Evolutionary conservation across 2,329 filamentous ascomycete genomes (phyloP).

Genomic region (Xylaria sp.): DNA sequence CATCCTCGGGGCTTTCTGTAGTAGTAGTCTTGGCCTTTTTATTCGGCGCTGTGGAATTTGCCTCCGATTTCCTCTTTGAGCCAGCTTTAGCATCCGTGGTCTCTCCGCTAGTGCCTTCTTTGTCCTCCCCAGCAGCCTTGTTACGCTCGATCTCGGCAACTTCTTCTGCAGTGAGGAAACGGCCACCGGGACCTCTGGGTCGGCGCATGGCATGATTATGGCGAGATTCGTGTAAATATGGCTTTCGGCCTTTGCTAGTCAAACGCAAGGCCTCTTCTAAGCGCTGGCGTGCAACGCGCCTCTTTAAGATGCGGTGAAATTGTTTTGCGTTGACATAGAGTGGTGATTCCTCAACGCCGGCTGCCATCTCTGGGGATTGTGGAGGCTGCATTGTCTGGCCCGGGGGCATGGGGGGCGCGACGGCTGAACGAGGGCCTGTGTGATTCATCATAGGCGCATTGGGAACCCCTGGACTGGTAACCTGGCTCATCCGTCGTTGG

Average conservation of each 20-base stretch:
- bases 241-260: conserved; percentile 94
- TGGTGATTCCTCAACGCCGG: conserved; percentile 83
- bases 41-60: conserved; percentile 52
- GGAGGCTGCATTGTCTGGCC: conserved; percentile 70
- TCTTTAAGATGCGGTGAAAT: conserved; percentile 95
- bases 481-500: conserved; percentile 75
- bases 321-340: conserved; percentile 99
- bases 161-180: conserved; percentile 96
- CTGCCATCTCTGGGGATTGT: conserved; percentile 80
- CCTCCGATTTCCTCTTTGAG: conserved; percentile 67
- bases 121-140: conserved; percentile 51
- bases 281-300: conserved; percentile 89
- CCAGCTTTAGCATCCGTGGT: conserved; percentile 46
- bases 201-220: conserved; percentile 98
- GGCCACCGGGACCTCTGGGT: conserved; percentile 89
- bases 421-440: conserved; percentile 54
- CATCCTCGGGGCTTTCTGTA: conserved; percentile 50
- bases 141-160: conserved; percentile 85
- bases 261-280: conserved; percentile 90
- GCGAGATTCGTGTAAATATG: conserved; percentile 94
- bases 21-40: conserved; percentile 57
- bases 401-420: conserved; percentile 63
- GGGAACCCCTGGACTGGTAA: conserved; percentile 75
- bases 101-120: conserved; percentile 44
- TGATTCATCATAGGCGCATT: conserved; percentile 81